Evolutionary conservation across 2,329 filamentous ascomycete genomes (phyloP), one percentile per base, ranked within the genome.

Genomic region (Blumeriella jaapii): DNA sequence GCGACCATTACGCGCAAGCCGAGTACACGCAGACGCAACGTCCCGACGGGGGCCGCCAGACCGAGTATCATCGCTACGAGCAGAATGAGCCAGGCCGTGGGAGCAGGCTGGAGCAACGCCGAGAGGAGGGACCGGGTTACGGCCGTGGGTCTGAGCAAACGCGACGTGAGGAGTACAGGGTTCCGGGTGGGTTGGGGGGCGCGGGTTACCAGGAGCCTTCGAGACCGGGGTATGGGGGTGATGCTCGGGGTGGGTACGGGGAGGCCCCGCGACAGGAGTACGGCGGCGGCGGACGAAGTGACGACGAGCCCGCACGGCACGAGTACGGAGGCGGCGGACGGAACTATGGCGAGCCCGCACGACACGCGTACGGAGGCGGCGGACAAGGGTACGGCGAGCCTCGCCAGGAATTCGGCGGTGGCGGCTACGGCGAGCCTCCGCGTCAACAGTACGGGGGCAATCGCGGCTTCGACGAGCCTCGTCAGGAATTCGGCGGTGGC

Each of bases 21-120:
- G 45, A 53, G 27, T 50, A 50, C 48, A 67, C 62, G 19, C 61
- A 74, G 50, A 80, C 72, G 6, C 62, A 69, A 36, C 71, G 72
- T 41, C 60, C 66, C 12, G 63, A 67, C 36, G 77, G 77, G 31
- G 69, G 69, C 30, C 62, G 67, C 35, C 62, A 65, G 38, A 65
- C 69, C 24, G 71, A 78, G 39, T 81, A 77, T 57, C 64, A 65
- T 39, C 69, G 73, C 19, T 76, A 71, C 44, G 74, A 78, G 49
- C 59, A 61, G 25, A 52, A 55, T 5, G 55, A 55, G 17, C 53
- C 54, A 5, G 59, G 62, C 14, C 57, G 58, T 14, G 68, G 65
- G 18, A 72, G 71, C 45, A 68, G 71, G 25, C 78, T 74, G 46
- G 62, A 78, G 51, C 65, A 78, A 52, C 63, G 61, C 30, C 68